These are phyloP conservation scores for Colletotrichum lentis DNA, from an alignment of 2,329 filamentous ascomycete genomes.

Conservation along the genomic window DNA sequence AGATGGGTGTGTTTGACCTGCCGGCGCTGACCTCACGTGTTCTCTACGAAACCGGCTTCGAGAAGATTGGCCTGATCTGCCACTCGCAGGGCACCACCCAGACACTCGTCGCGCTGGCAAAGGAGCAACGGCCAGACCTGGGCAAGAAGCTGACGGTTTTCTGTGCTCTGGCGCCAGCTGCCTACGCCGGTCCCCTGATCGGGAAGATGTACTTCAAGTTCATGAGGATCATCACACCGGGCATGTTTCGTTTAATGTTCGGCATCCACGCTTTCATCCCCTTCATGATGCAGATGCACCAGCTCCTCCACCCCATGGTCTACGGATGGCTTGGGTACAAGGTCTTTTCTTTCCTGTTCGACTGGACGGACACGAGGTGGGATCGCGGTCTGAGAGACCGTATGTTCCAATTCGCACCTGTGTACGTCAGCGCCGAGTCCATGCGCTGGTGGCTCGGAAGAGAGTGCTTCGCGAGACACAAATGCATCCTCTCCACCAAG, in stretches of 20 bases:
- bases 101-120: slow-evolving; percentile 85
- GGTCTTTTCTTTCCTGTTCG: slow-evolving; percentile 88
- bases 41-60: slow-evolving; percentile 81
- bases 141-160: slow-evolving; percentile 86
- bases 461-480: slow-evolving; percentile 81
- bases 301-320: slow-evolving; percentile 67
- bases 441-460: slow-evolving; percentile 96
- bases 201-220: slow-evolving; percentile 91
- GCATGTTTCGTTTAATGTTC: slow-evolving; percentile 81
- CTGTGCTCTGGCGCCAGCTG: slow-evolving; percentile 88
- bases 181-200: slow-evolving; percentile 86
- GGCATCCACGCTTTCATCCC: slow-evolving; percentile 95
- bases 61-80: slow-evolving; percentile 81
- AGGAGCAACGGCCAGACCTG: slow-evolving; percentile 86
- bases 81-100: slow-evolving; percentile 94
- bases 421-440: slow-evolving; percentile 86
- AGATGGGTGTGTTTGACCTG: slow-evolving; percentile 91
- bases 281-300: slow-evolving; percentile 87
- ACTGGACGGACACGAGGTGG: slow-evolving; percentile 87
- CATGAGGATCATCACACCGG: slow-evolving; percentile 80
- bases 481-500: slow-evolving; percentile 83
- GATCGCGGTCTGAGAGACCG: slow-evolving; percentile 79
- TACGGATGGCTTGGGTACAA: slow-evolving; percentile 87
- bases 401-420: slow-evolving; percentile 91
- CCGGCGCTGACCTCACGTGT: slow-evolving; percentile 82